phyloP scores from a whole-genome alignment of 2,329 filamentous ascomycete species.

The Ophiostoma sp. region DNA sequence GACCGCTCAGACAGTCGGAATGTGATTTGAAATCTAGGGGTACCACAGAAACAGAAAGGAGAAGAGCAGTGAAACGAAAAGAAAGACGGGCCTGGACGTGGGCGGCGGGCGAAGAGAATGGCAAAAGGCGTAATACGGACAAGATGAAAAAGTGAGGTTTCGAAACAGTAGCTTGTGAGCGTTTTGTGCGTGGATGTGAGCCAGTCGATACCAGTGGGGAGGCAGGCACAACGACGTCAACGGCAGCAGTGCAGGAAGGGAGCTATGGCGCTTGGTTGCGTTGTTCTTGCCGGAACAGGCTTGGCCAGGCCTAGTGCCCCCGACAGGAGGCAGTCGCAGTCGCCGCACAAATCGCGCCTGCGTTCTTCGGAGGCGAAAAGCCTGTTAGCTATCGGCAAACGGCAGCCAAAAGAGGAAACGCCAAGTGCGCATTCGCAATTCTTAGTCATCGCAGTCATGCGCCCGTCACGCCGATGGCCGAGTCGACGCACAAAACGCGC shows the following conservation, averaged over 20 bases:
- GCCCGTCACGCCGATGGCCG: neutral
- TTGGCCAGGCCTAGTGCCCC: neutral
- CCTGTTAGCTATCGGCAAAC: neutral
- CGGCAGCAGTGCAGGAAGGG: neutral
- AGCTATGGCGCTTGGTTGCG: neutral
- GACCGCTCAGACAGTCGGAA: neutral
- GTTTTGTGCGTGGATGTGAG: constrained; percentile 25
- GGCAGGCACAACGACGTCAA: neutral
- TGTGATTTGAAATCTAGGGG: constrained; percentile 8
- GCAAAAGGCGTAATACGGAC: neutral
- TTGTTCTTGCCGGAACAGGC: constrained; percentile 8
- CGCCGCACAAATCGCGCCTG: constrained; percentile 10
- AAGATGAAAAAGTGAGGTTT: constrained; percentile 6
- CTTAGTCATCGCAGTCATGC: constrained; percentile 4
- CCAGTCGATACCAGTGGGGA: constrained; percentile 15
- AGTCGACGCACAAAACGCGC: constrained; percentile 1
- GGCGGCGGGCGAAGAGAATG: neutral
- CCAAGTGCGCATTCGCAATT: neutral
- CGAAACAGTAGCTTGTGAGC: constrained; percentile 17
- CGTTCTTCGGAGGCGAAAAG: constrained; percentile 1
- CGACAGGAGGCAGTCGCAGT: neutral
- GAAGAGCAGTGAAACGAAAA: neutral
- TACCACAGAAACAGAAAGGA: neutral
- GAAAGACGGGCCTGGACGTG: neutral
- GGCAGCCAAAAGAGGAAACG: no score